Evolutionary conservation across 1,139 yeast genomes (phyloP).

Genomic region (Yamadazyma atlantica): DNA sequence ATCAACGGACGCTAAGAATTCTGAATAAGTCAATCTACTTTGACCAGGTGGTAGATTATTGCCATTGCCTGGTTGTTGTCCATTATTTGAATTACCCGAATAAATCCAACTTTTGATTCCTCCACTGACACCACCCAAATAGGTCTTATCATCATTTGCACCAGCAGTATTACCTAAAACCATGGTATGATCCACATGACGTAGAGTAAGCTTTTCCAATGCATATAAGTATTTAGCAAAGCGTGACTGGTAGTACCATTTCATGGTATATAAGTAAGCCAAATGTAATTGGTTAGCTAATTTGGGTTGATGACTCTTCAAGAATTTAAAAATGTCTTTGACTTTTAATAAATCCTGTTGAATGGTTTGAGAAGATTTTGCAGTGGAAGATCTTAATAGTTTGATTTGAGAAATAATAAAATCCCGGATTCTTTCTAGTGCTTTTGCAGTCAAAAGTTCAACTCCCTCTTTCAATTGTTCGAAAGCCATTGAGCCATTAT

Average conservation of each 20-base stretch:
- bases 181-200: slow-evolving; percentile 51
- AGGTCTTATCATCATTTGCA: slow-evolving; percentile 26
- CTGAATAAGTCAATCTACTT: slow-evolving; percentile 28
- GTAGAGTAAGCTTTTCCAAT: slow-evolving; percentile 59
- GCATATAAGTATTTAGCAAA: slow-evolving; percentile 80
- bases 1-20: slow-evolving; percentile 56
- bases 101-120: slow-evolving; percentile 31
- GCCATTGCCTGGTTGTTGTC: slow-evolving; percentile 3
- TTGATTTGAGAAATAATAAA: slow-evolving; percentile 65
- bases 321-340: slow-evolving; percentile 59
- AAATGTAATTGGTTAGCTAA: slow-evolving; percentile 72
- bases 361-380: slow-evolving; percentile 65
- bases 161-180: slow-evolving; percentile 41
- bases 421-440: slow-evolving; percentile 75
- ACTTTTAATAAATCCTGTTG: slow-evolving; percentile 65
- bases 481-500: slow-evolving; percentile 33
- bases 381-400: slow-evolving; percentile 46
- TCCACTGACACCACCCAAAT: slow-evolving; percentile 19
- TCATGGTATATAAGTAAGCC: slow-evolving; percentile 86
- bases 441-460: slow-evolving; percentile 46
- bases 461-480: slow-evolving; percentile 38
- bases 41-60: slow-evolving; percentile 3
- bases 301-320: slow-evolving; percentile 54
- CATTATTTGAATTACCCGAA: slow-evolving; percentile 6
- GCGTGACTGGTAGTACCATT: slow-evolving; percentile 84